Base-by-base conservation (phyloP, 2,329 filamentous ascomycete species). In the Plenodomus tracheiphilus region DNA sequence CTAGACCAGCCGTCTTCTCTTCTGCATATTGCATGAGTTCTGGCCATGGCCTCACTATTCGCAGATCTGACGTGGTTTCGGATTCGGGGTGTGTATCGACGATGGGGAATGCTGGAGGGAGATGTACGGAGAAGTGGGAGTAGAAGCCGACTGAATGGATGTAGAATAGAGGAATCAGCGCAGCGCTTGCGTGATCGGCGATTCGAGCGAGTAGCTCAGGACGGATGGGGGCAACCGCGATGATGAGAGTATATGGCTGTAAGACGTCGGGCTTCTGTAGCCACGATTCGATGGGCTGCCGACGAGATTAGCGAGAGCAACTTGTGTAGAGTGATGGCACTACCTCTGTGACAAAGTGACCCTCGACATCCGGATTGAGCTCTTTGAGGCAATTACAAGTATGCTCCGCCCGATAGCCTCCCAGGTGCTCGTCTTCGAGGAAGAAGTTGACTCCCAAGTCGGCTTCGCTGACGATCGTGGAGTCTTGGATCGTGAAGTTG, bases 381-480 rank as follows among this genome's bases (percentile, higher is more conserved):
- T 99, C 95, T 53, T 85, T 79, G 37, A 99, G 79, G 46, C 93
- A 79, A 53, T 86, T 85, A 49, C 87, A 86, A 46, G 88, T 89
- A 67, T 88, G 86, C 69, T 91, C 82, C 1, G 93, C 90, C 59
- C 94, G 85, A 20, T 85, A 85, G 64, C 85, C 86, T 44, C 91
- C 92, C 32, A 96, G 70, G 56, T 85, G 87, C 41, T 80, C 77
- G 61, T 94, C 85, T 53, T 96, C 90, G 0, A 99, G 79, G 66
- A 99, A 99, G 80, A 99, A 99, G 75, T 99, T 99, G 54, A 97
- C 87, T 4, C 95, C 94, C 35, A 99, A 78, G 65, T 99, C 94
- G 36, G 85, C 80, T 59, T 96, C 87, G 1, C 78, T 79, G n/a
- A 99, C 92, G 2, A 81, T 72, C 1, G 85, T 83, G 6, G 88